These are phyloP conservation scores for Pseudogymnoascus sp. DNA, from an alignment of 2,329 filamentous ascomycete species.

Conservation along the genomic window DNA sequence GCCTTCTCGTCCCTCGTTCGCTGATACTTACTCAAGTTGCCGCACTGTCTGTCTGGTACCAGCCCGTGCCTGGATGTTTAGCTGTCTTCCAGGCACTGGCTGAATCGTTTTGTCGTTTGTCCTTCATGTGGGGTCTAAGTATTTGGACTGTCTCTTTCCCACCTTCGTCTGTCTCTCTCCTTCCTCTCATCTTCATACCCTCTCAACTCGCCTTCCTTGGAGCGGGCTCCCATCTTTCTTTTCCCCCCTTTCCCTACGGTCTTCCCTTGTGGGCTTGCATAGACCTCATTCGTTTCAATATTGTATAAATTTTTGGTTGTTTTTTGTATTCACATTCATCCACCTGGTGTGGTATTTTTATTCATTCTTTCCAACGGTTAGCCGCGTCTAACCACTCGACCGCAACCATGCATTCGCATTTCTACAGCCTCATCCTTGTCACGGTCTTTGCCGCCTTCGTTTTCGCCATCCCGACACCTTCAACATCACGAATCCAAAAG, in stretches of 20 bases:
- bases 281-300: not conserved
- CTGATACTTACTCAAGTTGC: not conserved
- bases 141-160: constrained; percentile 5
- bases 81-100: not conserved
- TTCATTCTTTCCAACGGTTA: constrained; percentile 2
- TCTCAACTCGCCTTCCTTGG: constrained; percentile 3
- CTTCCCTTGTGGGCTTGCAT: not conserved
- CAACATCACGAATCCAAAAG: constrained; percentile 19
- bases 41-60: not conserved
- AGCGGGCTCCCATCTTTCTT: constrained; percentile 1
- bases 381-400: not conserved
- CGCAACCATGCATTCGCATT: not conserved
- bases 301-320: constrained; percentile 7
- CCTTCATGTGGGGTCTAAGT: constrained; percentile 1
- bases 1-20: not conserved
- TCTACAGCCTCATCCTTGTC: constrained; percentile 3
- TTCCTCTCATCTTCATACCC: not conserved
- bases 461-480: constrained; percentile 1
- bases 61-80: not conserved
- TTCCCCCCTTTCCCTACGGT: not conserved
- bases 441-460: constrained; percentile 3
- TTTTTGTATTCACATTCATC: not conserved
- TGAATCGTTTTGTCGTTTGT: not conserved
- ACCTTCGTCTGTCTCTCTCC: not conserved
- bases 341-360: not conserved